These are phyloP conservation scores for Backusella tuberculispora DNA, from an alignment of 192 early-diverging fungal species.

Conservation along the genomic window DNA sequence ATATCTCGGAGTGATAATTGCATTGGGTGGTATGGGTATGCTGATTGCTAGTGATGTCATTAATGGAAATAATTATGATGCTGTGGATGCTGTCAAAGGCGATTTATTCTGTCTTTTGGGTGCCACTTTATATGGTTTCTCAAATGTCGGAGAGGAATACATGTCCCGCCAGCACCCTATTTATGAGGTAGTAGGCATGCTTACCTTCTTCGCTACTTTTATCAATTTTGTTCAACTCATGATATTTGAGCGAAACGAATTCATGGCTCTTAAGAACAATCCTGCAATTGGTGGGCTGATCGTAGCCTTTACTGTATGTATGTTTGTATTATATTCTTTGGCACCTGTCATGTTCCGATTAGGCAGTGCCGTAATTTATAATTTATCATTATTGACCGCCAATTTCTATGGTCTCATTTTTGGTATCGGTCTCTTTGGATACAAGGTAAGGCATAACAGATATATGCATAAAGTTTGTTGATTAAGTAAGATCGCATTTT, in stretches of 20 bases:
- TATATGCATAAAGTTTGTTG: too few species aligned
- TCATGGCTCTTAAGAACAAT: slow-evolving; percentile 37
- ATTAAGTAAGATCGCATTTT: too few species aligned
- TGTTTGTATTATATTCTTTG: slow-evolving; percentile 73
- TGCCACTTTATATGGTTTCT: slow-evolving; percentile 75
- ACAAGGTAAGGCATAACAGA: slow-evolving; percentile 43
- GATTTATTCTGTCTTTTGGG: slow-evolving; percentile 75
- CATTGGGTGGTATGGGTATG: slow-evolving; percentile 69
- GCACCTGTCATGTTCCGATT: slow-evolving; percentile 74
- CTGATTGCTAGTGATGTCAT: slow-evolving; percentile 69
- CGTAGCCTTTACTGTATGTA: slow-evolving; percentile 65
- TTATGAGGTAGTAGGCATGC: slow-evolving; percentile 76
- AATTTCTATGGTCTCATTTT: slow-evolving; percentile 83
- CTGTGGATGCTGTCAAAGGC: slow-evolving; percentile 61
- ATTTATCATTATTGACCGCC: slow-evolving; percentile 75
- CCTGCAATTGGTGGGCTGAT: slow-evolving; percentile 56
- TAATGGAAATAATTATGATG: slow-evolving; percentile 60
- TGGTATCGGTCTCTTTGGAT: slow-evolving; percentile 69
- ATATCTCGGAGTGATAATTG: slow-evolving; percentile 70
- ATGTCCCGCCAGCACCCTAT: slow-evolving; percentile 73
- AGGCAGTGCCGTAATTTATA: slow-evolving; percentile 77
- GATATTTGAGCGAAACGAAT: slow-evolving; percentile 65
- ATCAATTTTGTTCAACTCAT: slow-evolving; percentile 75
- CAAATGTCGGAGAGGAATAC: slow-evolving; percentile 74
- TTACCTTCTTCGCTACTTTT: slow-evolving; percentile 73